Conservation (phyloP, 495 filamentous ascomycete genomes). For the Aspergillus leporis region DNA sequence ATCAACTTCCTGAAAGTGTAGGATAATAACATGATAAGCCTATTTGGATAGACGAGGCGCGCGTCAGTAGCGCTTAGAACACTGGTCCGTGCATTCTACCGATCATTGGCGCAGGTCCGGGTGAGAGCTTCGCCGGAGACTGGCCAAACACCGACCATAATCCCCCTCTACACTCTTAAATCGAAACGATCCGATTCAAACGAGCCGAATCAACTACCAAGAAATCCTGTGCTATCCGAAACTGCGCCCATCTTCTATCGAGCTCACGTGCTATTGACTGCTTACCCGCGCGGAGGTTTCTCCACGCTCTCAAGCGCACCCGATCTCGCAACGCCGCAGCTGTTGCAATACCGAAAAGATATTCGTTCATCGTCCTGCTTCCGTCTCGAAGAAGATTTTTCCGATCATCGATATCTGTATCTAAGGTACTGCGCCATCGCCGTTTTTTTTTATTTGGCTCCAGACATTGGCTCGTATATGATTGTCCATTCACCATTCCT, state of each 20-base stretch:
- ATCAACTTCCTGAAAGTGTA: not conserved
- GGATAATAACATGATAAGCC: not conserved
- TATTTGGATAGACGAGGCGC: not conserved
- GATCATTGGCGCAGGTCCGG: not conserved
- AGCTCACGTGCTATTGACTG: not conserved
- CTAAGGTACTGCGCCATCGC: slow-evolving; percentile 19
- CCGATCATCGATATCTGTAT: not conserved
- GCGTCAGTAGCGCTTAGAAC: not conserved
- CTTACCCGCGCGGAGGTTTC: not conserved
- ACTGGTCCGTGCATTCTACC: not conserved
- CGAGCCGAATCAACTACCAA: not conserved
- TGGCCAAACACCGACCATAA: not conserved
- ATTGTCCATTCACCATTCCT: slow-evolving; percentile 13
- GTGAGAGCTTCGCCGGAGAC: slow-evolving; percentile 1
- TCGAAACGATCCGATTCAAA: not conserved
- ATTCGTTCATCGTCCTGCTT: not conserved
- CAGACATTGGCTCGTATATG: slow-evolving; percentile 2
- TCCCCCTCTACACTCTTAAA: not conserved
- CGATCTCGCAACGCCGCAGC: not conserved
- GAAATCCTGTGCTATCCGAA: not conserved
- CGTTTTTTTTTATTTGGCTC: not conserved
- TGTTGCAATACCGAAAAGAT: not conserved
- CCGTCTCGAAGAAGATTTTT: not conserved
- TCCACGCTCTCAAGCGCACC: not conserved
- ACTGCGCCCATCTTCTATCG: not conserved